Evolutionary conservation across 148 eudicot species (phyloP).

Genomic region (Simmondsia chinensis): DNA sequence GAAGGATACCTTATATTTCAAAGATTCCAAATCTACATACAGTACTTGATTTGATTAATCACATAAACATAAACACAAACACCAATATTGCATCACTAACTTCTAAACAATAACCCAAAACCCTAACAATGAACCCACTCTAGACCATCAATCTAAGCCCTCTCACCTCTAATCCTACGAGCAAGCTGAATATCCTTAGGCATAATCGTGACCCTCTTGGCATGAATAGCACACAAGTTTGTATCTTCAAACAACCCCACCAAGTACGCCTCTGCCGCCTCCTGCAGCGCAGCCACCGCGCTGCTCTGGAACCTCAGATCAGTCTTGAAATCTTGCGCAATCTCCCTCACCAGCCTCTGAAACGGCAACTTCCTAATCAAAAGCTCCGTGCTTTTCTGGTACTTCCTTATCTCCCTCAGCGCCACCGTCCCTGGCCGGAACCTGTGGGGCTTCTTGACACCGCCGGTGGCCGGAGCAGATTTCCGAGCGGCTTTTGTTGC

Average conservation of each 20-base stretch:
- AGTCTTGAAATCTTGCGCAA: conserved; percentile 58
- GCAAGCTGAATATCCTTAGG: conserved; percentile 30
- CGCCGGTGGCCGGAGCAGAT: conserved; percentile 51
- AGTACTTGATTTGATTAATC: no score
- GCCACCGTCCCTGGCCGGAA: conserved; percentile 48
- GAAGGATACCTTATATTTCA: no score
- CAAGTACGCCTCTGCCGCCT: conserved; percentile 19
- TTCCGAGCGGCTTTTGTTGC: conserved; percentile 47
- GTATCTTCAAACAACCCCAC: conserved; percentile 22
- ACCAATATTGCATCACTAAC: no score
- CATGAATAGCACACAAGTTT: conserved; percentile 17
- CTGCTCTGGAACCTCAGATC: conserved; percentile 48
- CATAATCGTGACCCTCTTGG: conserved; percentile 23
- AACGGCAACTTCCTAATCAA: conserved; percentile 44
- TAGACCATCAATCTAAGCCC: conserved; percentile 24
- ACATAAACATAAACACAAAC: no score
- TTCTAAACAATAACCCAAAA: no score
- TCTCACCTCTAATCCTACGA: conserved; percentile 25
- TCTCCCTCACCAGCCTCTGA: conserved; percentile 47
- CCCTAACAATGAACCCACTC: no score
- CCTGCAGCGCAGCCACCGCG: conserved; percentile 31
- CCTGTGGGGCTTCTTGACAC: conserved; percentile 51
- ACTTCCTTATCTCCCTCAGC: conserved; percentile 47
- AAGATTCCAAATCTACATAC: no score
- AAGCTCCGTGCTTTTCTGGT: conserved; percentile 54